These are phyloP conservation scores for Nothophoma quercina DNA, from an alignment of 2,329 filamentous ascomycete genomes.

Conservation along the genomic window DNA sequence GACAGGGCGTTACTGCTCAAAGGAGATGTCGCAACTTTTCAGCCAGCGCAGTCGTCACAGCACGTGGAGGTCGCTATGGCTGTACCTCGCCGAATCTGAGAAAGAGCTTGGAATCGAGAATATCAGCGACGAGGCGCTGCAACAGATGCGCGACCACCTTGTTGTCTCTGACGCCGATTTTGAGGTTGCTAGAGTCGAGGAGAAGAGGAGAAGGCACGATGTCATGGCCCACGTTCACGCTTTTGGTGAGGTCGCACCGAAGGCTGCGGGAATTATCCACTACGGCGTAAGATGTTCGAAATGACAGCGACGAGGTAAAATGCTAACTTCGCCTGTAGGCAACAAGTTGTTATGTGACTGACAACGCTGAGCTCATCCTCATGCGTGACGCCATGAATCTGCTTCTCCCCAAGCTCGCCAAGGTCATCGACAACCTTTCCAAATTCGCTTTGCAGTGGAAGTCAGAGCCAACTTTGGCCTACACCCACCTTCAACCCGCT, in stretches of 20 bases:
- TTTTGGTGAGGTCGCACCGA: conserved; percentile 76
- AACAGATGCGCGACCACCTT: conserved; percentile 56
- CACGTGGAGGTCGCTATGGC: conserved; percentile 86
- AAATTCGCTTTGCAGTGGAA: conserved; percentile 78
- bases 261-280: conserved; percentile 84
- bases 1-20: conserved; percentile 69
- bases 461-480: conserved; percentile 74
- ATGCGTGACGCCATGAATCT: conserved; percentile 77
- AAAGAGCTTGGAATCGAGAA: conserved; percentile 76
- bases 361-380: conserved; percentile 63
- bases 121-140: conserved; percentile 71
- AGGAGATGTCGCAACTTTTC: conserved; percentile 71
- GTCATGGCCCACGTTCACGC: conserved; percentile 75
- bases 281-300: conserved; percentile 62
- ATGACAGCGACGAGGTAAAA: fast-evolving
- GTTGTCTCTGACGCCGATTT: conserved; percentile 59
- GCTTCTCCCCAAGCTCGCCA: conserved; percentile 79
- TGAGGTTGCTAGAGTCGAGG: conserved; percentile 56
- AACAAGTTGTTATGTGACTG: conserved; percentile 38
- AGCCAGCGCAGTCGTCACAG: conserved; percentile 75
- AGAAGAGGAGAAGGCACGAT: conserved; percentile 68
- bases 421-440: conserved; percentile 76
- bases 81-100: conserved; percentile 82
- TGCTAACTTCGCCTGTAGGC: conserved; percentile 72
- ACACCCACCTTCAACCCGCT: conserved; percentile 75